These are phyloP conservation scores for Saprolegnia parasitica DNA, from an alignment of 352 stramenopile species.

Conservation along the genomic window DNA sequence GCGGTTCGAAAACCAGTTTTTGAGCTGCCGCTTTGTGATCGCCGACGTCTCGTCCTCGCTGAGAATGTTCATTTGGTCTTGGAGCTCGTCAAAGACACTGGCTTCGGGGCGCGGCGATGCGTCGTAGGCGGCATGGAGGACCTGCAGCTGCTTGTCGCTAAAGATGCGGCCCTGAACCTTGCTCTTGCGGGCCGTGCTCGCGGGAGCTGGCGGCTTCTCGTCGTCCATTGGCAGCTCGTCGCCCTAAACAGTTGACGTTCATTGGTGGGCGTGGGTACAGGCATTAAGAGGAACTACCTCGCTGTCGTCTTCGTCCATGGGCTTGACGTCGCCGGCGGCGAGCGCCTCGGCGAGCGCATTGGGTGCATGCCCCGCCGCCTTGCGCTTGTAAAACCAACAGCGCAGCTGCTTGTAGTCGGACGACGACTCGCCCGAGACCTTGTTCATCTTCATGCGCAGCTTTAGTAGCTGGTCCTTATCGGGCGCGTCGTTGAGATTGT, in stretches of 20 bases:
- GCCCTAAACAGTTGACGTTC: not conserved
- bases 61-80: slow-evolving; percentile 63
- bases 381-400: slow-evolving; percentile 85
- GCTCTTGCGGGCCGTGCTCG: not conserved
- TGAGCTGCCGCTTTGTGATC: slow-evolving; percentile 76
- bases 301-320: slow-evolving; percentile 11
- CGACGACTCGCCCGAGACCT: slow-evolving; percentile 39
- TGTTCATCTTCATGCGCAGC: slow-evolving; percentile 31
- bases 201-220: not conserved
- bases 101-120: slow-evolving; percentile 66
- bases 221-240: not conserved
- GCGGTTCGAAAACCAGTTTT: slow-evolving; percentile 81
- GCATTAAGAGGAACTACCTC: not conserved
- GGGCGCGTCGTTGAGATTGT: slow-evolving; percentile 33
- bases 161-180: slow-evolving; percentile 55
- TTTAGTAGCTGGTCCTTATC: slow-evolving; percentile 57
- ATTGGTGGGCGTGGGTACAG: not conserved
- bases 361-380: slow-evolving; percentile 21
- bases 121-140: slow-evolving; percentile 81
- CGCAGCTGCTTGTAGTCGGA: slow-evolving; percentile 86
- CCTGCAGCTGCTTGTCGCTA: slow-evolving; percentile 80
- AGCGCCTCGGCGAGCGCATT: slow-evolving; percentile 10
- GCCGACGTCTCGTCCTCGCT: slow-evolving; percentile 51
- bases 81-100: slow-evolving; percentile 60
- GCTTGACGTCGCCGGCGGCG: not conserved